Base-by-base conservation (phyloP, 2,329 filamentous ascomycete species). In the Colletotrichum navitas region DNA sequence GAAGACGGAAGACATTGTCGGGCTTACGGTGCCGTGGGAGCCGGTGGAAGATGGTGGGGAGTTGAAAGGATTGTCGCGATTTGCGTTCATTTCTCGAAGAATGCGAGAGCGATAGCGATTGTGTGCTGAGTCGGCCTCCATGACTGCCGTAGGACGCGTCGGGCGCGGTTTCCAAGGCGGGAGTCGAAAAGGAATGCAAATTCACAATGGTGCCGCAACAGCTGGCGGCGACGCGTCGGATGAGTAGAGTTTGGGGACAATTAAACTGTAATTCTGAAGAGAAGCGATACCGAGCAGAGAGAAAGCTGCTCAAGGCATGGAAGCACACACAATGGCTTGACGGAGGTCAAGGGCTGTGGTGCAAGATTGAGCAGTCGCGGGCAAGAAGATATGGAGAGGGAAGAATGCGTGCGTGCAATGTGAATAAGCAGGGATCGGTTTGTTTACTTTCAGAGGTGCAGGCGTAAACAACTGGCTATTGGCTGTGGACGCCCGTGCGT, bases 21-120 rank as follows among this genome's bases (percentile, higher is more conserved):
- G 84, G 76, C 85, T 87, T 74, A 89, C 83, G 72, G 86, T 88
- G 77, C 87, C 87, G 79, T 88, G 87, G 63, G 86, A 87, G 66
- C 87, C 87, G 39, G 87, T 89, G 8, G 87, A 89, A 8, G 87
- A 88, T 26, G 87, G 87, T 6, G 87, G 87, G 26, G 87, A 89
- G 79, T 87, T 87, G 80, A 88, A 89, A 7, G 87, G 87, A 78
- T 89, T 87, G 71, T 87, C 83, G 78, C 84, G 82, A 79, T 86
- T 84, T 74, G 84, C 81, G 60, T 85, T 83, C 84, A 87, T 86
- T 80, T 87, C 85, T 79, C 85, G 83, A 75, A 85, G 81, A 72
- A 85, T 84, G 75, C 83, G 83, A 76, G 83, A 85, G 76, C 83
- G 83, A 80, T 84, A 85, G 75, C 83, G 81, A 75, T 73, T 81